Percentiles rank a stretch among this genome's conserved stretches.
These are phyloP conservation scores for Botrytis hyacinthi DNA, from an alignment of 2,329 filamentous ascomycete genomes.

Conservation along the genomic window DNA sequence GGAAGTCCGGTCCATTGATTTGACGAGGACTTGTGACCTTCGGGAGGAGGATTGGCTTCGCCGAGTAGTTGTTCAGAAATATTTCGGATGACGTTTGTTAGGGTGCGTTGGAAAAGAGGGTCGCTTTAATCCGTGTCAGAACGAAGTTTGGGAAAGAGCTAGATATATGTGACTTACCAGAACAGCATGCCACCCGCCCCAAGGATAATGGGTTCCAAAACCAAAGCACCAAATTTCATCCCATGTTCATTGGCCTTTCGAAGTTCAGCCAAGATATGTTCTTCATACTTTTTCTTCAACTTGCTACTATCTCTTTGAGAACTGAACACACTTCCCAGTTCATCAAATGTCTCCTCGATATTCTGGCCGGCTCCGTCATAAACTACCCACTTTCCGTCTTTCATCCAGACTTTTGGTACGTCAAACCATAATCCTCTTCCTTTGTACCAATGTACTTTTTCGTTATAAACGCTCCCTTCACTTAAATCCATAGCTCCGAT, in stretches of 20 bases:
- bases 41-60: neutral
- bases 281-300: conserved; percentile 53
- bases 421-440: conserved; percentile 80
- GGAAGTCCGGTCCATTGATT: conserved; percentile 68
- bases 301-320: conserved; percentile 49
- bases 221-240: conserved; percentile 70
- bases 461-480: conserved; percentile 74
- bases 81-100: conserved; percentile 65
- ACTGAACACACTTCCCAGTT: conserved; percentile 60
- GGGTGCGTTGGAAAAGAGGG: conserved; percentile 73
- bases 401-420: conserved; percentile 69
- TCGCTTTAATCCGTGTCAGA: conserved; percentile 51
- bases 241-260: conserved; percentile 53
- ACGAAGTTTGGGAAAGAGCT: neutral
- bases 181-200: conserved; percentile 84
- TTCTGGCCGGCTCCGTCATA: conserved; percentile 23
- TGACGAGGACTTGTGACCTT: conserved; percentile 26
- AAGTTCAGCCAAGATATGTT: conserved; percentile 57
- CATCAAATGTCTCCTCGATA: conserved; percentile 34
- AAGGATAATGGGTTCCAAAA: conserved; percentile 77
- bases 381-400: conserved; percentile 64
- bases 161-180: conserved; percentile 51
- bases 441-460: conserved; percentile 83
- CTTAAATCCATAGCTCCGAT: conserved; percentile 86
- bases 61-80: conserved; percentile 42